Conservation (phyloP, 352 stramenopile genomes). For the Halophytophthora batemanensis region DNA sequence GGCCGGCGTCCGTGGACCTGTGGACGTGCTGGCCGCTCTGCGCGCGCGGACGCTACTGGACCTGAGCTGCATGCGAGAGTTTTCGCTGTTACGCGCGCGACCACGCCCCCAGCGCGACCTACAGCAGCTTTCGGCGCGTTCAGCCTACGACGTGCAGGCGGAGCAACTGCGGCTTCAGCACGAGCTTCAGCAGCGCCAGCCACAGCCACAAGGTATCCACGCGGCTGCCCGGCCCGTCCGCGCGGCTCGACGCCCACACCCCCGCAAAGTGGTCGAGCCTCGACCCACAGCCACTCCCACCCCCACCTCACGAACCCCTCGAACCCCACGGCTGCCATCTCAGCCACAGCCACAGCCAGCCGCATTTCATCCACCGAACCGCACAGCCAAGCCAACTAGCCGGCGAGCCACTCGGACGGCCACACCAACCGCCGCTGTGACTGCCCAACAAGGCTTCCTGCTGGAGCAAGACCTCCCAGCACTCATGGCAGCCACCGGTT, state of each 20-base stretch:
- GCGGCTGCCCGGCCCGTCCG: background rate
- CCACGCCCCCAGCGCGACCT: conserved; percentile 38
- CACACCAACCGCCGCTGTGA: conserved; percentile 7
- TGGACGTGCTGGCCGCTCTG: conserved; percentile 29
- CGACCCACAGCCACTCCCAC: background rate
- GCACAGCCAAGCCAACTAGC: conserved; percentile 1
- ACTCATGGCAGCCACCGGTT: conserved; percentile 49
- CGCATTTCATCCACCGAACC: background rate
- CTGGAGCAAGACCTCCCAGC: conserved; percentile 48
- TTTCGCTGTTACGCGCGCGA: conserved; percentile 36
- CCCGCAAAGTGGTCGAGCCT: background rate
- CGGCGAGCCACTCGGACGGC: background rate
- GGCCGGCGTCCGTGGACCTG: conserved; percentile 1
- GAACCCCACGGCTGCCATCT: too few species aligned
- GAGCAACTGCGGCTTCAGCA: conserved; percentile 41
- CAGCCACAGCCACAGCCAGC: too few species aligned
- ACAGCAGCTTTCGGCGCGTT: conserved; percentile 33
- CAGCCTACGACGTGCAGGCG: conserved; percentile 42
- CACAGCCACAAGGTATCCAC: conserved; percentile 1
- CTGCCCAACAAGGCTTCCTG: conserved; percentile 51
- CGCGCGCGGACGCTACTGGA: conserved; percentile 43
- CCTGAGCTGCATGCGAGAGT: conserved; percentile 53
- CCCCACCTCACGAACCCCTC: background rate
- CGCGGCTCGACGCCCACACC: too few species aligned
- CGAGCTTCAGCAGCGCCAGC: conserved; percentile 6